Percentiles rank a stretch among this genome's conserved stretches.
These are phyloP conservation scores for Yamadazyma tumulicola DNA, from an alignment of 805 yeast species.

Conservation along the genomic window DNA sequence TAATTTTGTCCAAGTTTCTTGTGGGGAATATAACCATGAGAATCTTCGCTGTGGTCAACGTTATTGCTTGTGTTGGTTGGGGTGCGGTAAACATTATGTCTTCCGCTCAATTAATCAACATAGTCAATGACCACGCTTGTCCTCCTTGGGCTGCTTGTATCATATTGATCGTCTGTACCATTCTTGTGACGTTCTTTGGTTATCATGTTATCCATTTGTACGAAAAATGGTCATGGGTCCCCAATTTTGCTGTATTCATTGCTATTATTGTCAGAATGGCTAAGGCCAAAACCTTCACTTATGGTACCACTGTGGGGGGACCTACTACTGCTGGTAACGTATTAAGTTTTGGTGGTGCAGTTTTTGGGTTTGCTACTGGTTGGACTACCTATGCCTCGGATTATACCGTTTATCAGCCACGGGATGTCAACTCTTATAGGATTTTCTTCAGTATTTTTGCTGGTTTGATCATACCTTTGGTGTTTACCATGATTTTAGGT, in stretches of 20 bases:
- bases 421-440: slow-evolving; percentile 52
- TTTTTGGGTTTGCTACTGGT: slow-evolving; percentile 88
- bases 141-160: slow-evolving; percentile 94
- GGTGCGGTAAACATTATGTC: slow-evolving; percentile 90
- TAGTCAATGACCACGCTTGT: slow-evolving; percentile 60
- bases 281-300: slow-evolving; percentile 59
- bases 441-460: slow-evolving; percentile 60
- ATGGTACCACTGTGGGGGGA: slow-evolving; percentile 46
- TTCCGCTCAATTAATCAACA: slow-evolving; percentile 77
- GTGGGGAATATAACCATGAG: slow-evolving; percentile 75
- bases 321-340: slow-evolving; percentile 69
- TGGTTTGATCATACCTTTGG: slow-evolving; percentile 67
- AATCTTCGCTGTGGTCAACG: slow-evolving; percentile 71
- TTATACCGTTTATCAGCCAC: slow-evolving; percentile 84
- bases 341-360: slow-evolving; percentile 75
- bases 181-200: slow-evolving; percentile 77
- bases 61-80: slow-evolving; percentile 92
- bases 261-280: slow-evolving; percentile 77
- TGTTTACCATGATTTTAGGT: slow-evolving; percentile 75
- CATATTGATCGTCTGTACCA: slow-evolving; percentile 63
- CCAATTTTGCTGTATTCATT: slow-evolving; percentile 67
- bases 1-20: slow-evolving; percentile 74
- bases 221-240: slow-evolving; percentile 88
- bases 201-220: slow-evolving; percentile 76
- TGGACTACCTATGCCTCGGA: slow-evolving; percentile 94